Percentiles rank a stretch among this genome's conserved stretches.
These are phyloP conservation scores for Yamadazyma blattariae DNA, from an alignment of 1,139 yeast genomes.

Conservation along the genomic window DNA sequence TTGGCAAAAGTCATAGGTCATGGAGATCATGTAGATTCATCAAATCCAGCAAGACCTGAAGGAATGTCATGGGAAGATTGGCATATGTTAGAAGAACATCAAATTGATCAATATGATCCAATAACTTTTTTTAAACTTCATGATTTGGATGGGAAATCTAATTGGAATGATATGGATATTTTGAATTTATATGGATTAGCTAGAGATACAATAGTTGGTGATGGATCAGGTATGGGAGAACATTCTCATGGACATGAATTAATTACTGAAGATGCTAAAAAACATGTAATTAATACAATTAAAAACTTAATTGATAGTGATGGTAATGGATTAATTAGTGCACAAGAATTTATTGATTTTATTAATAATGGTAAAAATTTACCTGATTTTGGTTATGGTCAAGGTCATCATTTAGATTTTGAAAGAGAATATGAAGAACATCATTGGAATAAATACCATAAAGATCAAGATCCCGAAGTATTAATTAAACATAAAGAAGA, in stretches of 20 bases:
- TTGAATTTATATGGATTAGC: constrained; percentile 76
- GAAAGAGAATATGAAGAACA: constrained; percentile 92
- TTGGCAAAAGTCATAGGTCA: no score
- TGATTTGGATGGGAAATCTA: constrained; percentile 56
- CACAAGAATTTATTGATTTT: constrained; percentile 73
- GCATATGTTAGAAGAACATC: constrained; percentile 93
- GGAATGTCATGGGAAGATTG: constrained; percentile 69
- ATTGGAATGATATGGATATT: constrained; percentile 63
- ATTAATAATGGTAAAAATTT: constrained; percentile 62
- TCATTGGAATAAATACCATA: constrained; percentile 89
- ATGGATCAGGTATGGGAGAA: constrained; percentile 86
- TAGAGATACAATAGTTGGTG: constrained; percentile 74
- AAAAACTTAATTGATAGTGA: constrained; percentile 62
- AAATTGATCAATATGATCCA: constrained; percentile 68
- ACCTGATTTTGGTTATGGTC: constrained; percentile 93
- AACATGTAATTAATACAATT: constrained; percentile 55
- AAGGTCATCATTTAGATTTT: constrained; percentile 96
- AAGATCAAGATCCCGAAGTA: constrained; percentile 79
- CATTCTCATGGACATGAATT: constrained; percentile 57
- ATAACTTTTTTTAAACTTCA: constrained; percentile 80
- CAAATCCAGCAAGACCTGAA: no score
- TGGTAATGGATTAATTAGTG: constrained; percentile 60
- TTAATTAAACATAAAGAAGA: constrained; percentile 81
- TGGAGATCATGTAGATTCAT: no score
- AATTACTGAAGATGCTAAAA: constrained; percentile 55